Conservation (phyloP, 306 rosid species). For the Cicer arietinum region DNA sequence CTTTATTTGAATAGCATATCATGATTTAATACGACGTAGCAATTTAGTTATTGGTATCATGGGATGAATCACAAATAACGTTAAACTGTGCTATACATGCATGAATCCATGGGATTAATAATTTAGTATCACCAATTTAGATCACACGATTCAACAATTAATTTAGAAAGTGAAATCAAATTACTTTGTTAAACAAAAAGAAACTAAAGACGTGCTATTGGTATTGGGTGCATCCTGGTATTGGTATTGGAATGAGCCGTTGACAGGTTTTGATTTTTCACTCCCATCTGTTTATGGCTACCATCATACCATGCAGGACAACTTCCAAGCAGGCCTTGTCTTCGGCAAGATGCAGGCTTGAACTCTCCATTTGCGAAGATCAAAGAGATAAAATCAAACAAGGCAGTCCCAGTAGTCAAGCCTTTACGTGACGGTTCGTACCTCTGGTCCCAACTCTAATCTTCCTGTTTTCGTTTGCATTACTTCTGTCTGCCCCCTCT, state of each 20-base stretch:
- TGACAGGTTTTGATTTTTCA: slow-evolving; percentile 32
- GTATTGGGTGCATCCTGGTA: slow-evolving; percentile 18
- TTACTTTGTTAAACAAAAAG: neutral
- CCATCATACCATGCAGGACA: slow-evolving; percentile 55
- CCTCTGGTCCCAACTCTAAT: slow-evolving; percentile 3
- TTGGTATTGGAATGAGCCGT: neutral
- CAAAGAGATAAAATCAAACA: slow-evolving; percentile 48
- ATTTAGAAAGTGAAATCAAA: neutral
- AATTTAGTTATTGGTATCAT: neutral
- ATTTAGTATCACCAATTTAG: neutral
- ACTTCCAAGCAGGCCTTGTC: slow-evolving; percentile 40
- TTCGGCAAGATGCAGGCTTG: slow-evolving; percentile 48
- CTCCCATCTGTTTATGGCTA: slow-evolving; percentile 44
- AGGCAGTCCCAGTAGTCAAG: slow-evolving; percentile 45
- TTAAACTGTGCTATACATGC: neutral
- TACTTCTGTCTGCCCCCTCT: neutral
- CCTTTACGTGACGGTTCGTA: slow-evolving; percentile 69
- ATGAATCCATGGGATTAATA: neutral
- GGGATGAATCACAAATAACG: neutral
- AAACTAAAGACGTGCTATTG: neutral
- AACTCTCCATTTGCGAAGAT: slow-evolving; percentile 39
- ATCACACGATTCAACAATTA: neutral
- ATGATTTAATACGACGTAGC: neutral
- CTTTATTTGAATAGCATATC: neutral
- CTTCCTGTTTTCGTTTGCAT: slow-evolving; percentile 30